phyloP scores from a whole-genome alignment of 768 basidiomycete species.

The Boletus vinaceobasis region DNA sequence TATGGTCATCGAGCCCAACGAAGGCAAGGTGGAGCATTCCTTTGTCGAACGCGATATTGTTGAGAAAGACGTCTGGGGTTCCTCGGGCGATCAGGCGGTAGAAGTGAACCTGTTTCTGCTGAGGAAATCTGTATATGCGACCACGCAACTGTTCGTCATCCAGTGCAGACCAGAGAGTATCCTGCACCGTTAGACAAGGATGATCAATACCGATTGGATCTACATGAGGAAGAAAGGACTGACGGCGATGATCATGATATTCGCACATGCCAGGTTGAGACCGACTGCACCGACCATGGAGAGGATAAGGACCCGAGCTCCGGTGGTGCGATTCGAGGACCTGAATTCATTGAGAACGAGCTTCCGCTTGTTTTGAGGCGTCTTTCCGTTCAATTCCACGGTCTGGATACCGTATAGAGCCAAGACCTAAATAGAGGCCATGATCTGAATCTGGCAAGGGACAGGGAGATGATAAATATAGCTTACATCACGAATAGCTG shows the following conservation, averaged over 20 bases:
- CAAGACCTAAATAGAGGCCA: background rate
- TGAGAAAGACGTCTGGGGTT: conserved; percentile 19
- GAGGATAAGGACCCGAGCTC: conserved; percentile 8
- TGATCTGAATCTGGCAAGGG: background rate
- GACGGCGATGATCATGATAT: conserved; percentile 11
- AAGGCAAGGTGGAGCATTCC: background rate
- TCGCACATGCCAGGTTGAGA: background rate
- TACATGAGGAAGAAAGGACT: too few relatives aligned
- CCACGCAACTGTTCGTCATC: conserved; percentile 22
- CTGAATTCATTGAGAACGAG: background rate
- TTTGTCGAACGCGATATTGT: conserved; percentile 23
- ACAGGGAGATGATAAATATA: background rate
- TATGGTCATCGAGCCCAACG: background rate
- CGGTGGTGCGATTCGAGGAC: background rate
- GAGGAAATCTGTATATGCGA: conserved; percentile 8
- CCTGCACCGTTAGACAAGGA: background rate
- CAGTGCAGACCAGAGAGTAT: background rate
- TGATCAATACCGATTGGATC: too few relatives aligned
- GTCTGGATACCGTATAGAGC: background rate
- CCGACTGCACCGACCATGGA: conserved; percentile 14
- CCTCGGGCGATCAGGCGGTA: conserved; percentile 11
- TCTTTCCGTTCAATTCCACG: background rate
- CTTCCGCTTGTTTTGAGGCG: background rate
- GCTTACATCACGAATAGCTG: background rate
- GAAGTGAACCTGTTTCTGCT: conserved; percentile 19